These are phyloP conservation scores for Ceriops decandra DNA, from an alignment of 345 rosid genomes.

Conservation along the genomic window DNA sequence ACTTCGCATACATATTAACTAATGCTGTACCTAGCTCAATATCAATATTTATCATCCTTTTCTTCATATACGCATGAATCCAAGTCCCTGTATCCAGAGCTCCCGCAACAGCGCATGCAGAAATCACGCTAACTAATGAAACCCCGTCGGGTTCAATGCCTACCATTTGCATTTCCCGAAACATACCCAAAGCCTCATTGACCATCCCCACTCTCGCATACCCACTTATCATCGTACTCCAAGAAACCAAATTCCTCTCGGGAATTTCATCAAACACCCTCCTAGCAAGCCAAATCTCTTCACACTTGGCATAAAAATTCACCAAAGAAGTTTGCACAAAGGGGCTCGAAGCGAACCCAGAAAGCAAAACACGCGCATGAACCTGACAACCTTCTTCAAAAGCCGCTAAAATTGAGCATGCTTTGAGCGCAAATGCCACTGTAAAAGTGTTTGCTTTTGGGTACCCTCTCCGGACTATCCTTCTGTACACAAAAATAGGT, in stretches of 20 bases:
- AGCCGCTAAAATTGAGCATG: slow-evolving; percentile 13
- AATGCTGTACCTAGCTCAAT: slow-evolving; percentile 19
- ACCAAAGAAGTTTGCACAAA: slow-evolving; percentile 15
- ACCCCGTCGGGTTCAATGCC: slow-evolving; percentile 21
- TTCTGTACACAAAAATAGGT: slow-evolving; percentile 6
- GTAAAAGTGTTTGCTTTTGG: slow-evolving; percentile 18
- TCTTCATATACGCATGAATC: slow-evolving; percentile 15
- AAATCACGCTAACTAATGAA: slow-evolving; percentile 16
- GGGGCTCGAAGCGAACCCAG: slow-evolving; percentile 13
- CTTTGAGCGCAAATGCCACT: slow-evolving; percentile 16
- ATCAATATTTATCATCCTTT: slow-evolving; percentile 10
- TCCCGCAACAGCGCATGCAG: slow-evolving; percentile 20
- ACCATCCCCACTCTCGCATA: slow-evolving; percentile 21
- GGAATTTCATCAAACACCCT: slow-evolving; percentile 20
- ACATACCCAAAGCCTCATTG: slow-evolving; percentile 21
- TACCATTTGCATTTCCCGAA: slow-evolving; percentile 18
- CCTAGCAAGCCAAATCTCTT: slow-evolving; percentile 12
- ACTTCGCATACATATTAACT: slow-evolving; percentile 21
- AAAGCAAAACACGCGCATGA: slow-evolving; percentile 6
- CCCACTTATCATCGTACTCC: slow-evolving; percentile 22
- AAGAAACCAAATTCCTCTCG: slow-evolving; percentile 19
- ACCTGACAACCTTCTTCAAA: slow-evolving; percentile 15
- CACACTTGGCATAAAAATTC: slow-evolving; percentile 11
- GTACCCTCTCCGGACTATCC: slow-evolving; percentile 6
- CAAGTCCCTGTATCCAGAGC: slow-evolving; percentile 24